Conservation (phyloP, 2,329 filamentous ascomycete species). For the Talaromyces sp. region DNA sequence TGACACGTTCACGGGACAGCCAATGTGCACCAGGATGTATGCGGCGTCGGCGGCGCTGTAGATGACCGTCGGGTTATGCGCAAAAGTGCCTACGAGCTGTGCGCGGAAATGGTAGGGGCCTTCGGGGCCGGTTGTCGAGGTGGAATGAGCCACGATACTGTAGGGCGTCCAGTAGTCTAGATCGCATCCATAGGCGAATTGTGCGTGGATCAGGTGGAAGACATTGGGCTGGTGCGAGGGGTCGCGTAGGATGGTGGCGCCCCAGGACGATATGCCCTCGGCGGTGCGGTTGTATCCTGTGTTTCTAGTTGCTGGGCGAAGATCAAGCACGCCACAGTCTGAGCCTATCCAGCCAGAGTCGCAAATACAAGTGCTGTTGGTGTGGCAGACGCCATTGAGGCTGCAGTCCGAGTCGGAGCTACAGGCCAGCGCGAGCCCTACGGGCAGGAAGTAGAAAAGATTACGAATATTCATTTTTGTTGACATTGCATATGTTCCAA, state of each 20-base stretch:
- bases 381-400: slow-evolving; percentile 33
- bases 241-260: slow-evolving; percentile 44
- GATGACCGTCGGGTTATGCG: slow-evolving; percentile 43
- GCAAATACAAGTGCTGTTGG: slow-evolving; percentile 13
- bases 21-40: slow-evolving; percentile 45
- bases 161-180: slow-evolving; percentile 45
- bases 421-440: slow-evolving; percentile 12
- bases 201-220: slow-evolving; percentile 43
- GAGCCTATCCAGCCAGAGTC: slow-evolving; percentile 42
- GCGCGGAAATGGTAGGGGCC: slow-evolving; percentile 42
- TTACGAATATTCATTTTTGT: not conserved
- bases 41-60: slow-evolving; percentile 41
- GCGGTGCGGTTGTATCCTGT: slow-evolving; percentile 45
- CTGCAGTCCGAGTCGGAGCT: slow-evolving; percentile 32
- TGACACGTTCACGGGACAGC: slow-evolving; percentile 26
- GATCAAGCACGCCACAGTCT: slow-evolving; percentile 43
- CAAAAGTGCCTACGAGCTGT: slow-evolving; percentile 38
- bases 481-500: too few species aligned
- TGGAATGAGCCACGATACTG: slow-evolving; percentile 42
- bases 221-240: slow-evolving; percentile 25
- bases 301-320: slow-evolving; percentile 35
- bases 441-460: not conserved
- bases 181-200: slow-evolving; percentile 44
- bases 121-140: slow-evolving; percentile 37
- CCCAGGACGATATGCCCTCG: slow-evolving; percentile 44